Evolutionary conservation across 2,329 filamentous ascomycete species (phyloP), one percentile per base, ranked within the genome.

Genomic region (Sclerotinia borealis): DNA sequence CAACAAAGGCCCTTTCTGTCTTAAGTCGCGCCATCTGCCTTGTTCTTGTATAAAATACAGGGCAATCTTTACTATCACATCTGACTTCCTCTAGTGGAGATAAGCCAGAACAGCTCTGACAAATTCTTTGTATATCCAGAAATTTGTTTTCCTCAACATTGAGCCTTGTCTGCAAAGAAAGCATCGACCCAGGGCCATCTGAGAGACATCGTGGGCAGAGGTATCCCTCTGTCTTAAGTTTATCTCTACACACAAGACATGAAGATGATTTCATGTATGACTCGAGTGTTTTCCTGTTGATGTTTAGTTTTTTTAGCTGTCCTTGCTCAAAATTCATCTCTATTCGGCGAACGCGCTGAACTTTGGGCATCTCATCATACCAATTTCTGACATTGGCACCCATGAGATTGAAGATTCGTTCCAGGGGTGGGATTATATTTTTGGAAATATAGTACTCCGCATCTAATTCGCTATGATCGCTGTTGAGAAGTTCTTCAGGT

Each of bases 361-460:
- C 81, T 75, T 96, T 96, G 51, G 93, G 93, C 92, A 98, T 96
- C 76, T 97, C 92, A 67, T 96, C 92, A 72, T 92, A 98, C 95
- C 95, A 99, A 64, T 85, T 83, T 22, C 90, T 80, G 0, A 98
- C 90, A 73, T 95, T 96, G 37, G 92, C 95, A 8, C 95, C 95
- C 2, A 98, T 90, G 3, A 99, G 87, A 72, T 95, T 96, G 79
- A 99, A 97, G 68, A 99, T 97, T 34, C 95, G 88, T 76, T 98
- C 93, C 0, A 99, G 82, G 0, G 95, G 95, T 7, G 95, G 95
- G 56, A 99, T 96, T 10, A 99, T 74, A 73, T 97, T 98, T 79
- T 97, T 98, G 22, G 84, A 86, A 71, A 99, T 98, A 78, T 99
- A 99, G 77, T 99, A 99, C 70, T 97, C 92, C 0, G 93, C 88